Evolutionary conservation across 2,329 filamentous ascomycete species (phyloP).

Genomic region (Aspergillus niger): DNA sequence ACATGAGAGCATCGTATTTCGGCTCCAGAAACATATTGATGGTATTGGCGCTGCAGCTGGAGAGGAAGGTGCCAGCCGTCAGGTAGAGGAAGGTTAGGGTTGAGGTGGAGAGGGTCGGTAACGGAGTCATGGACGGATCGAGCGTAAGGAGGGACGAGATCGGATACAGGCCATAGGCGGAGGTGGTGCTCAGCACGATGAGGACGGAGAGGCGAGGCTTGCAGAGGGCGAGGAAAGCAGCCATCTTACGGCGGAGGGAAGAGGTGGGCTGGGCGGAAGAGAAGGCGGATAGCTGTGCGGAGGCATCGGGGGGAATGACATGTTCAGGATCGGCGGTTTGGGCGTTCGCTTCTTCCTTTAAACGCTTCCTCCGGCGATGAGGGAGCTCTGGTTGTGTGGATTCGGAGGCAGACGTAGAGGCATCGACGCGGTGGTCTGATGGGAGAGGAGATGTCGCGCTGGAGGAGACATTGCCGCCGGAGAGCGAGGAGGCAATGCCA

Average conservation of each 20-base stretch:
- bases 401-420: slow-evolving; percentile 25
- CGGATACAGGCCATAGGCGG: slow-evolving; percentile 89
- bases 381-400: slow-evolving; percentile 37
- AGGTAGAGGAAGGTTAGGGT: slow-evolving; percentile 91
- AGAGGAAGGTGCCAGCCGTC: slow-evolving; percentile 83
- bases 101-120: slow-evolving; percentile 67
- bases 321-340: slow-evolving; percentile 29
- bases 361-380: slow-evolving; percentile 46
- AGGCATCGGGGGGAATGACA: slow-evolving; percentile 60
- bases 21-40: slow-evolving; percentile 98
- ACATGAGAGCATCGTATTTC: slow-evolving; percentile 88
- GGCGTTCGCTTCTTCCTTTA: slow-evolving; percentile 36
- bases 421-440: slow-evolving; percentile 19
- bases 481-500: slow-evolving; percentile 31
- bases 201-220: slow-evolving; percentile 93
- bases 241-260: slow-evolving; percentile 67
- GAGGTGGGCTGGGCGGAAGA: slow-evolving; percentile 59
- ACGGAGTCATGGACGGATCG: slow-evolving; percentile 65
- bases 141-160: slow-evolving; percentile 84
- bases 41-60: slow-evolving; percentile 87
- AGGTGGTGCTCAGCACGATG: slow-evolving; percentile 86
- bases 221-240: slow-evolving; percentile 85
- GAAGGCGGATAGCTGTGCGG: slow-evolving; percentile 59
- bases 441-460: slow-evolving; percentile 16
- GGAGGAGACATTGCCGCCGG: slow-evolving; percentile 24